These are phyloP conservation scores for Ophiostoma piceae DNA, from an alignment of 2,329 filamentous ascomycete species.

Conservation along the genomic window DNA sequence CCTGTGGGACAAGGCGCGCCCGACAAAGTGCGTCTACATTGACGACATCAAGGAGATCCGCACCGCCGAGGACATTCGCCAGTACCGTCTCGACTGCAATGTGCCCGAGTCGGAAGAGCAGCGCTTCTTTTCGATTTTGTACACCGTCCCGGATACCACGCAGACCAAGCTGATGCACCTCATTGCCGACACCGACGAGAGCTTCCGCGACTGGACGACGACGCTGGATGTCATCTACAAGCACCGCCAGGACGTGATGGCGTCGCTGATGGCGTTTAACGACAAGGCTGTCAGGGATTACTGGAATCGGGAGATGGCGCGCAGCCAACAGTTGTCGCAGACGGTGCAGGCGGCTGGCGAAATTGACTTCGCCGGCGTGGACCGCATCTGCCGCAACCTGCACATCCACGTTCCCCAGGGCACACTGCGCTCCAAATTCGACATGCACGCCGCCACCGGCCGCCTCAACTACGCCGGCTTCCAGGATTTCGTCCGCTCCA, in stretches of 20 bases:
- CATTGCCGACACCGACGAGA: slow-evolving; percentile 67
- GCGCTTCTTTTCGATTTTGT: slow-evolving; percentile 86
- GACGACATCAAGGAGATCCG: slow-evolving; percentile 93
- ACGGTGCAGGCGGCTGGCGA: slow-evolving; percentile 43
- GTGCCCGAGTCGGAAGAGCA: slow-evolving; percentile 61
- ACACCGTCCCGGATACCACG: slow-evolving; percentile 69
- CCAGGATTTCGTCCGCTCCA: slow-evolving; percentile 70
- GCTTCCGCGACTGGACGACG: slow-evolving; percentile 73
- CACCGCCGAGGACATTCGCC: slow-evolving; percentile 73
- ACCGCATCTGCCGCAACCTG: slow-evolving; percentile 78
- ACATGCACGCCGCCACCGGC: slow-evolving; percentile 48
- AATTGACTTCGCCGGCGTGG: slow-evolving; percentile 72
- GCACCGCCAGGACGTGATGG: slow-evolving; percentile 84
- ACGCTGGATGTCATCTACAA: slow-evolving; percentile 79
- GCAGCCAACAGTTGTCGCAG: background rate
- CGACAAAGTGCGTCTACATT: slow-evolving; percentile 82
- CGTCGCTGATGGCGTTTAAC: slow-evolving; percentile 78
- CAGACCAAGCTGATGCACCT: slow-evolving; percentile 86
- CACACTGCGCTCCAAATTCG: slow-evolving; percentile 68
- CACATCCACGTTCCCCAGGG: slow-evolving; percentile 84
- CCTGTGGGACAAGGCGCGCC: slow-evolving; percentile 74
- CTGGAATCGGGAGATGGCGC: slow-evolving; percentile 78
- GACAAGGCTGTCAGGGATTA: slow-evolving; percentile 76
- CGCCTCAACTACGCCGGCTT: slow-evolving; percentile 76
- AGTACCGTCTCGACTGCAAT: slow-evolving; percentile 80